Evolutionary conservation across 805 yeast species (phyloP), one percentile per base, ranked within the genome.

Genomic region (Kluyveromyces wickerhamii): DNA sequence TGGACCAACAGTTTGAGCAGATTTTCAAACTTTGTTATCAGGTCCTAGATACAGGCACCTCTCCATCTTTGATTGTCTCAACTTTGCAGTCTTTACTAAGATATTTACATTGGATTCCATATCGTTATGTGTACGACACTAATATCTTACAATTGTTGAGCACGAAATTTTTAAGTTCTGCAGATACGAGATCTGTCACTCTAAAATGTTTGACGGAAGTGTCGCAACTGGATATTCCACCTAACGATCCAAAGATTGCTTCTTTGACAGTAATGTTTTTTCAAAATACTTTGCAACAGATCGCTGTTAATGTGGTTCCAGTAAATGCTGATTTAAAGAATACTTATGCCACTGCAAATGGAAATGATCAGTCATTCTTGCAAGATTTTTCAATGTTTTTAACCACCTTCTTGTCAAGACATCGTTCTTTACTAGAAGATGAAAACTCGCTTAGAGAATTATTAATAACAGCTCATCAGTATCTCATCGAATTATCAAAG

Each of bases 331-430:
- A 88, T 51, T 67, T 92, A 49, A 76, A 72, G 47, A 67, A 67
- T 33, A 74, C 83, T 18, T 92, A 92, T 61, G 69, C 72, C 33
- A 66, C 69, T 45, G 95, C 95, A 5, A 73, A 71, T 52, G 73
- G 94, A 14, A 67, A 73, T 29, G 96, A 89, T 54, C 97, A 92
- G 66, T 88, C 92, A 24, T 88, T 88, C 52, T 72, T 92, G 48
- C 96, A 92, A 62, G 96, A 92, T 65, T 72, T 92, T 51, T 95
- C 96, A 12, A 79, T 89, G 82, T 92, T 80, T 59, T 69, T 92
- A 48, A 79, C 92, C 35, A 83, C 95, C 2, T 89, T 83, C 53
- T 65, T 92, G 44, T 63, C 79, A 22, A 77, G 77, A 55, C 96
- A 92, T 58, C 70, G 82, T 41, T 40, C 62, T 16, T 68, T 78